Evolutionary conservation across 2,329 filamentous ascomycete species (phyloP), one percentile per base, ranked within the genome.

Genomic region (Neurospora sp.): DNA sequence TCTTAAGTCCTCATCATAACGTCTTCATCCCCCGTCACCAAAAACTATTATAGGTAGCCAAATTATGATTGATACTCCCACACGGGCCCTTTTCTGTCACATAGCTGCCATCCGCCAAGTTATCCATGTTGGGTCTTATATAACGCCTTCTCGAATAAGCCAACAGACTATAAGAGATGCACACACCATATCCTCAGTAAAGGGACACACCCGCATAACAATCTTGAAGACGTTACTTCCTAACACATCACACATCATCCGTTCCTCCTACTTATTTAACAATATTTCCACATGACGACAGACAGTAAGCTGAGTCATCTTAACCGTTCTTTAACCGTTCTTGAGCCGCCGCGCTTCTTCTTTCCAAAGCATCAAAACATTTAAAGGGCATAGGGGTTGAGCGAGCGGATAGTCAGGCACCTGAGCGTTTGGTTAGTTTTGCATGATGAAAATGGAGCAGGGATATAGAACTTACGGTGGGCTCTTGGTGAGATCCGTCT

Each of bases 401-500:
- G 82, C 46, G 91, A 93, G 72, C 91, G 89, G 77, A 93, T 93
- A n/a, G 91, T 93, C 80, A 94, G 81, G 84, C 91, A 94, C 75
- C 91, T 93, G 74, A 28, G 73, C 38, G 28, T 43, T 67, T 17
- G 66, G 75, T 86, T 81, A 86, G 82, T 77, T 74, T 71, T 69
- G 70, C 46, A 62, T 66, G 10, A 19, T 36, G 41, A 37, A 28
- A 23, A 52, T 33, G 36, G 41, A 43, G 43, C 66, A 28, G 10
- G 69, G 65, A 37, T 23, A 41, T 66, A 70, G 40, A 66, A 95
- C 96, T 89, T 91, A 99, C 94, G 96, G 96, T 83, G 96, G 96
- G 84, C 95, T 98, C 92, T 99, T 99, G 83, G 87, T 92, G 77
- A 99, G 87, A 83, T 99, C 96, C 74, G 96, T 98, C 89, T 97